Percentiles rank a stretch among this genome's conserved stretches.
phyloP scores from a whole-genome alignment of 306 rosid genomes.

The Cicer yamashitae region DNA sequence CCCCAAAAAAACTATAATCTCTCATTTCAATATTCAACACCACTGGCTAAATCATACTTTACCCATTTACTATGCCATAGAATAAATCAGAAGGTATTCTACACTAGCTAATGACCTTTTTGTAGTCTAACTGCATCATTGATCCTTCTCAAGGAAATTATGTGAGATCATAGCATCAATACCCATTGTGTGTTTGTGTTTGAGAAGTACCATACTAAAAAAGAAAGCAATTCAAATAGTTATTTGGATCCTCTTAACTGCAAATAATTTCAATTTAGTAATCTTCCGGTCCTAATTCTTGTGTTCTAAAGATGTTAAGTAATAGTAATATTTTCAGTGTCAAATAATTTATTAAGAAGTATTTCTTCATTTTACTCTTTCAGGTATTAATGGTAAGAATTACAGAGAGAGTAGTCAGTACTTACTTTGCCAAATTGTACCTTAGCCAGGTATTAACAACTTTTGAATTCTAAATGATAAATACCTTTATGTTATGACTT shows the following conservation, averaged over 20 bases:
- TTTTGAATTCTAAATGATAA: constrained; percentile 27
- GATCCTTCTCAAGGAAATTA: constrained; percentile 7
- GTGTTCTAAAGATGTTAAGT: constrained; percentile 31
- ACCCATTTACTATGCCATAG: background rate
- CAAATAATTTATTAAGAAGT: constrained; percentile 23
- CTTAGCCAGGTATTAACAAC: constrained; percentile 71
- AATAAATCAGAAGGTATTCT: constrained; percentile 12
- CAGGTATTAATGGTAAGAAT: constrained; percentile 90
- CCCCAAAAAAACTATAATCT: background rate
- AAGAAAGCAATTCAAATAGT: background rate
- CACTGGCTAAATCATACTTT: constrained; percentile 4
- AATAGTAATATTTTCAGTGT: background rate
- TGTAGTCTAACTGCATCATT: constrained; percentile 15
- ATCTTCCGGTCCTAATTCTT: constrained; percentile 20
- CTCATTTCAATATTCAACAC: constrained; percentile 12
- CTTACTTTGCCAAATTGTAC: constrained; percentile 86
- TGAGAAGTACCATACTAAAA: constrained; percentile 11
- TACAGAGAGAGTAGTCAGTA: constrained; percentile 79
- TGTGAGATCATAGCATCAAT: constrained; percentile 33
- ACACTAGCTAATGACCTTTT: background rate
- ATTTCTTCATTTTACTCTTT: constrained; percentile 42
- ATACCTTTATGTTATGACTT: constrained; percentile 25
- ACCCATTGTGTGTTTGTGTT: constrained; percentile 22
- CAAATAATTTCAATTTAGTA: constrained; percentile 13
- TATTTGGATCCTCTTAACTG: constrained; percentile 20